These are phyloP conservation scores for Fusarium zealandicum DNA, from an alignment of 2,329 filamentous ascomycete species.

Conservation along the genomic window DNA sequence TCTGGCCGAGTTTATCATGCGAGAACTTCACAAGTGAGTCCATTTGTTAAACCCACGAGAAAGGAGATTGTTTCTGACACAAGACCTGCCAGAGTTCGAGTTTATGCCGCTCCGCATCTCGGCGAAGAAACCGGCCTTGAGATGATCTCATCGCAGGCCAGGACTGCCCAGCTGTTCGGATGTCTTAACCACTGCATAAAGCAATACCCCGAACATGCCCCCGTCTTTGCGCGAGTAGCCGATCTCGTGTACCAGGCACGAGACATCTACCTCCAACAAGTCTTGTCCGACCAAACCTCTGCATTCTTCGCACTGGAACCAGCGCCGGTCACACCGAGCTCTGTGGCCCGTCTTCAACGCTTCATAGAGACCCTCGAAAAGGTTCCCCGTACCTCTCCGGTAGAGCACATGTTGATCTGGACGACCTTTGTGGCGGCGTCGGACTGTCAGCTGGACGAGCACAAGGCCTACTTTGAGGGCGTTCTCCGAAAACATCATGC, in stretches of 20 bases:
- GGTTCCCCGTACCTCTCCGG: constrained; percentile 29
- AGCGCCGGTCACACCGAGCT: background rate
- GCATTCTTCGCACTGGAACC: constrained; percentile 16
- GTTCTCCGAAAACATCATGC: constrained; percentile 26
- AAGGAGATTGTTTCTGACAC: background rate
- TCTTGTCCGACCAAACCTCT: constrained; percentile 26
- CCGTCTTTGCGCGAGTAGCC: constrained; percentile 75
- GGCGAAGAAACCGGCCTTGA: constrained; percentile 36
- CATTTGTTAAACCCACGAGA: fast-evolving
- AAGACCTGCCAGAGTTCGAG: constrained; percentile 18
- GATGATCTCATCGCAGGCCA: constrained; percentile 35
- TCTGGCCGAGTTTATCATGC: constrained; percentile 31
- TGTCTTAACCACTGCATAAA: constrained; percentile 54
- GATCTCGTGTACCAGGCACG: constrained; percentile 88
- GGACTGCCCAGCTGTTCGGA: constrained; percentile 31
- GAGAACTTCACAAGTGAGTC: constrained; percentile 41
- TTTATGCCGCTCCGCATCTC: constrained; percentile 37
- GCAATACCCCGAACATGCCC: constrained; percentile 75
- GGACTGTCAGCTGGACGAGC: constrained; percentile 36
- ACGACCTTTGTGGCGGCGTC: constrained; percentile 41
- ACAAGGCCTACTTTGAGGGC: constrained; percentile 36
- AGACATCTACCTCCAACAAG: constrained; percentile 84
- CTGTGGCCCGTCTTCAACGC: constrained; percentile 32
- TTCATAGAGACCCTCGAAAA: constrained; percentile 37
- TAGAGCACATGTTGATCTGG: constrained; percentile 40